These are phyloP conservation scores for Rhizophora mangle DNA, from an alignment of 345 rosid genomes.

Conservation along the genomic window DNA sequence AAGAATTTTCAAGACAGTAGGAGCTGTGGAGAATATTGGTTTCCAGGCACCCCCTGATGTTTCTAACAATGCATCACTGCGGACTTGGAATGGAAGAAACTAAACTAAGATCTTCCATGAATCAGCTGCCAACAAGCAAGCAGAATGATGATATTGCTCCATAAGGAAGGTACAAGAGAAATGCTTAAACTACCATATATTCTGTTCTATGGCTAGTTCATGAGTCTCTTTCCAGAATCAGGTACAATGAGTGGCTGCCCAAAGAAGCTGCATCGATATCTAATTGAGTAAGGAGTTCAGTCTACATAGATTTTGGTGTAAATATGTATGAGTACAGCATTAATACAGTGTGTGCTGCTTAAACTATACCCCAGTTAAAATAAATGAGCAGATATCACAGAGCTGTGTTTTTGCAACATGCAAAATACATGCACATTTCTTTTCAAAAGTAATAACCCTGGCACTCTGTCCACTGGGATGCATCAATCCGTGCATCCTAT, in stretches of 20 bases:
- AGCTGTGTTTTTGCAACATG: too few species aligned
- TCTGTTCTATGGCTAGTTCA: neutral
- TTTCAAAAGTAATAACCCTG: too few species aligned
- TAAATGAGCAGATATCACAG: neutral
- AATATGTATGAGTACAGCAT: neutral
- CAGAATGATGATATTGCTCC: neutral
- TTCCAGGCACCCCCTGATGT: conserved; percentile 55
- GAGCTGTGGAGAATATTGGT: conserved; percentile 69
- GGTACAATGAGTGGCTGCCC: neutral
- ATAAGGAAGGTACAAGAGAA: conserved; percentile 5
- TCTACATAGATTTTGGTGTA: neutral
- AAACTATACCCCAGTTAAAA: neutral
- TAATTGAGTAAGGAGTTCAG: neutral
- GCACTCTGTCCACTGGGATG: too few species aligned
- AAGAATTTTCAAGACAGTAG: conserved; percentile 64
- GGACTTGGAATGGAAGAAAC: conserved; percentile 24
- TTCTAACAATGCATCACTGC: conserved; percentile 21
- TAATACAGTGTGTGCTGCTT: neutral
- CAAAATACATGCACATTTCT: too few species aligned
- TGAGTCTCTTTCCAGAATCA: neutral
- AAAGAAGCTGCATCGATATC: neutral
- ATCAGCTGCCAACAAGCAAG: neutral
- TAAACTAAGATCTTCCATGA: conserved; percentile 3
- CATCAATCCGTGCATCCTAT: too few species aligned
- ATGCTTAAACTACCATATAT: neutral